Conservation (phyloP, 495 filamentous ascomycete genomes). For the Usnea hakonensis region DNA sequence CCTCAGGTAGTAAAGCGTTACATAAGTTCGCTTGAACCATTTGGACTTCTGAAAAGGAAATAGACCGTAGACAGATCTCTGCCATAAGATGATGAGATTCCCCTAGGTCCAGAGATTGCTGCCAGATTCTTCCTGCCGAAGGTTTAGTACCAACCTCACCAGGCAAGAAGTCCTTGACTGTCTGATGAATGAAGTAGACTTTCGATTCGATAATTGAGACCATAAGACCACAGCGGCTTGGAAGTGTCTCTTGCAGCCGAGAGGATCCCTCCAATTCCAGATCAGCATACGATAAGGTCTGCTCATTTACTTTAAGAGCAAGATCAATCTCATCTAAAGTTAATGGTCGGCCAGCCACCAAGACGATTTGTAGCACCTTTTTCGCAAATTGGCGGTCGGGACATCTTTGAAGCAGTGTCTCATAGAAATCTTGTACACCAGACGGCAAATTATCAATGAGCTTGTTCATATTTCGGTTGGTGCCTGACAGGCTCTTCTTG, state of each 20-base stretch:
- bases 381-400: slow-evolving; percentile 15
- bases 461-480: slow-evolving; percentile 18
- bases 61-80: slow-evolving; percentile 1
- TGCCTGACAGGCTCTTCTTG: slow-evolving; percentile 19
- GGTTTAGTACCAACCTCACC: neutral
- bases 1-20: slow-evolving; percentile 3
- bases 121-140: neutral
- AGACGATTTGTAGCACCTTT: slow-evolving; percentile 33
- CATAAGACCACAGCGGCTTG: slow-evolving; percentile 34
- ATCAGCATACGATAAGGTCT: slow-evolving; percentile 21
- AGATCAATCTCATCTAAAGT: slow-evolving; percentile 33
- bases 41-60: slow-evolving; percentile 9
- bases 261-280: slow-evolving; percentile 23
- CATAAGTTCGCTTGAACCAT: neutral
- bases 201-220: slow-evolving; percentile 29
- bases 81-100: slow-evolving; percentile 4
- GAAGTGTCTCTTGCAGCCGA: slow-evolving; percentile 21
- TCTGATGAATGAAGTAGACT: slow-evolving; percentile 38
- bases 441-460: slow-evolving; percentile 26
- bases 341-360: slow-evolving; percentile 30
- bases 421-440: slow-evolving; percentile 29
- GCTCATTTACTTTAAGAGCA: slow-evolving; percentile 27
- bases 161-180: slow-evolving; percentile 35
- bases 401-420: slow-evolving; percentile 28
- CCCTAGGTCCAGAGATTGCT: neutral